phyloP scores from a whole-genome alignment of 2,329 filamentous ascomycete genomes.

The Ciborinia camelliae region DNA sequence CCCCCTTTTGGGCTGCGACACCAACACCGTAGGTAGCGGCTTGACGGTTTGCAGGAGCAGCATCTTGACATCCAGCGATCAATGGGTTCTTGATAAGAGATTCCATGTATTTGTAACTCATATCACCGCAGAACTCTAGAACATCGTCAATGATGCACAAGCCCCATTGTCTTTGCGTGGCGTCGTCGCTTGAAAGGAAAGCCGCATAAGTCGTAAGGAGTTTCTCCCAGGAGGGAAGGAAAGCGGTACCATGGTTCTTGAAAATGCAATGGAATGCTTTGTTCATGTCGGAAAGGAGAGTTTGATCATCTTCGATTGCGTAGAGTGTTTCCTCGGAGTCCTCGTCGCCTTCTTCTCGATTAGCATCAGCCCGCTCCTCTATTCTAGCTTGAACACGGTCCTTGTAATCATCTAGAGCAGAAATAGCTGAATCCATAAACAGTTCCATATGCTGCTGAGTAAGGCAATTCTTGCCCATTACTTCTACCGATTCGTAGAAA shows the following conservation, averaged over 20 bases:
- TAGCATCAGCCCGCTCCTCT: constrained; percentile 72
- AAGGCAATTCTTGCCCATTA: constrained; percentile 81
- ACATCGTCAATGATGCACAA: constrained; percentile 98
- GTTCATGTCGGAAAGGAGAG: constrained; percentile 97
- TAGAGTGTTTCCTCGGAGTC: constrained; percentile 82
- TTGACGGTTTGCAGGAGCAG: constrained; percentile 87
- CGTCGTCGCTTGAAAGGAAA: constrained; percentile 77
- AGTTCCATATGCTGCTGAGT: constrained; percentile 73
- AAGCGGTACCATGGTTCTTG: constrained; percentile 85
- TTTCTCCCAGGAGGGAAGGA: constrained; percentile 84
- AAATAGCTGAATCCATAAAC: constrained; percentile 84
- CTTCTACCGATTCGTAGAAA: constrained; percentile 97
- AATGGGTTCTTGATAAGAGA: constrained; percentile 79
- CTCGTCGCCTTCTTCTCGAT: constrained; percentile 86
- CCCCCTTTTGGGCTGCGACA: constrained; percentile 90
- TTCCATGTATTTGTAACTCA: constrained; percentile 81
- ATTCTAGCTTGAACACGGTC: constrained; percentile 75
- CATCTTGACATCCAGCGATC: constrained; percentile 78
- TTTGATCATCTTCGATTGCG: constrained; percentile 96
- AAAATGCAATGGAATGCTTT: constrained; percentile 99
- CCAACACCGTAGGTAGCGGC: constrained; percentile 95
- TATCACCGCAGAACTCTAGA: constrained; percentile 88
- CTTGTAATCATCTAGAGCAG: constrained; percentile 89
- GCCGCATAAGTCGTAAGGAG: constrained; percentile 80
- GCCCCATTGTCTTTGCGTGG: constrained; percentile 97